Evolutionary conservation across 345 rosid species (phyloP), one percentile per base, ranked within the genome.

Genomic region (Ceriops zippeliana): DNA sequence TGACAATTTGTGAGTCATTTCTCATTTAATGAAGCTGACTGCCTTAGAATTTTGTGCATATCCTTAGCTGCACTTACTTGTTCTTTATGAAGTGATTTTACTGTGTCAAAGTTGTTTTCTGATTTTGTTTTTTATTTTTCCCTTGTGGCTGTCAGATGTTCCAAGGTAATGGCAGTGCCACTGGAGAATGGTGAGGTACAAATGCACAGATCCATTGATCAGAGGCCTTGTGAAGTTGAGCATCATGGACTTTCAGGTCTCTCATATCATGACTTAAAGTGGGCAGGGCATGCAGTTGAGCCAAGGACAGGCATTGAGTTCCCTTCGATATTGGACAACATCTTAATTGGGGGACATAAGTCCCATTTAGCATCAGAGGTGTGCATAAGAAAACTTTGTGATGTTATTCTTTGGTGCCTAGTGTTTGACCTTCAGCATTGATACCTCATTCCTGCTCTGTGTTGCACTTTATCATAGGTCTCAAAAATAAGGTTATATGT

Each of bases 271-370:
- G 82, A 87, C 66, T 77, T 86, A 73, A 82, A 81, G 59, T 61
- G 79, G 85, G 78, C 63, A 77, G 80, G 79, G 66, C 80, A 76
- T 71, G 80, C 87, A 1, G 80, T 86, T 37, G 98, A 93, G 80
- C 89, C 96, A 47, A 80, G 76, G 65, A 93, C 97, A 3, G 93
- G 98, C 62, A 89, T 92, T 4, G 93, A 92, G 79, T 90, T 93
- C 76, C 98, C 98, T 11, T 21, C 77, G 53, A 58, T 76, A 47
- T 71, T 93, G 82, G 83, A 89, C 62, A 75, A 79, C 70, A 26
- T 72, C 8, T 67, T 61, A 35, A 70, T 73, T 51, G 75, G 69
- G 69, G 75, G 73, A 66, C 73, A 76, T 60, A 73, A 81, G 65
- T 74, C 82, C 22, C 68, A 76, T 52, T 76, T 83, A 67, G 63